These are phyloP conservation scores for Lagenidium sp. DNA, from an alignment of 352 stramenopile species.

Conservation along the genomic window DNA sequence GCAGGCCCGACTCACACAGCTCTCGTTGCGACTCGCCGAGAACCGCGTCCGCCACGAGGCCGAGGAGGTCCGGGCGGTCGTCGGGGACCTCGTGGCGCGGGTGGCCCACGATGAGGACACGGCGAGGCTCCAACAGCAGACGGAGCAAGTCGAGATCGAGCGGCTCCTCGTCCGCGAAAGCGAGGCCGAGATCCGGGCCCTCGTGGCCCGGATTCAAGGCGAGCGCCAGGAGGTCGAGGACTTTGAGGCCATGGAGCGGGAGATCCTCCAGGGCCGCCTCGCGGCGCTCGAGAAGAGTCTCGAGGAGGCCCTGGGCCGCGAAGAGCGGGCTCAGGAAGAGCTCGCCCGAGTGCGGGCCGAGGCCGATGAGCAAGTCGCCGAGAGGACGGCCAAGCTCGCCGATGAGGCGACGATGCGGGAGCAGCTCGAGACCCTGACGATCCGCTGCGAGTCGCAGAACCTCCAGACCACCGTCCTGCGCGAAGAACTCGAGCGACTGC, in stretches of 20 bases:
- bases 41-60: slow-evolving; percentile 13
- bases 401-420: slow-evolving; percentile 19
- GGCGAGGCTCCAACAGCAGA: slow-evolving; percentile 2
- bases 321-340: slow-evolving; percentile 5
- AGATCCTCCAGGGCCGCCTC: slow-evolving; percentile 39
- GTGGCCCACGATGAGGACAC: slow-evolving; percentile 15
- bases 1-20: slow-evolving; percentile 13
- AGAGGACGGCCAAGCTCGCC: not conserved
- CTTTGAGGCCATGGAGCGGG: slow-evolving; percentile 41
- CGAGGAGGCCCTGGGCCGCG: slow-evolving; percentile 32
- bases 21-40: slow-evolving; percentile 12
- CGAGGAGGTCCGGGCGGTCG: slow-evolving; percentile 20
- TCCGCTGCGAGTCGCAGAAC: slow-evolving; percentile 11
- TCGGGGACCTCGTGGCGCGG: slow-evolving; percentile 22
- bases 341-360: slow-evolving; percentile 18
- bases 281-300: slow-evolving; percentile 40
- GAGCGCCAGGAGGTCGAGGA: slow-evolving; percentile 17
- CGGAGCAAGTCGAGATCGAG: slow-evolving; percentile 11
- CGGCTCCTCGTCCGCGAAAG: not conserved
- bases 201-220: slow-evolving; percentile 6
- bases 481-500: slow-evolving; percentile 8
- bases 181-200: slow-evolving; percentile 8
- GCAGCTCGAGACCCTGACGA: slow-evolving; percentile 14
- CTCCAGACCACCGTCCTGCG: slow-evolving; percentile 12
- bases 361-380: slow-evolving; percentile 15